Evolutionary conservation across 2,329 filamentous ascomycete species (phyloP).

Genomic region (Nemania sp.): DNA sequence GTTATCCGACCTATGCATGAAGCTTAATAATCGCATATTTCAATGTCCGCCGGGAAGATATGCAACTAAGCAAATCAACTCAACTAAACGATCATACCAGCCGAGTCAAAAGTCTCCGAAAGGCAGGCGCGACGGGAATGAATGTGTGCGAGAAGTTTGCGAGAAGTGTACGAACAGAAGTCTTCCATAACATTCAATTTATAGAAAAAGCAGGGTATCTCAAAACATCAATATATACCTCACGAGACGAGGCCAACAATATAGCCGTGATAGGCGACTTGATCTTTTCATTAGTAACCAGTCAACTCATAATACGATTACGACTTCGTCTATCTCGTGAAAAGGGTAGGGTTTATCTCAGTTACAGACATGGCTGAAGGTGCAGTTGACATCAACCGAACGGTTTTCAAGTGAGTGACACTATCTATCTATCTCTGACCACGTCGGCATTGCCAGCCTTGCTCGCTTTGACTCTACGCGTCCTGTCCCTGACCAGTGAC

Average conservation of each 20-base stretch:
- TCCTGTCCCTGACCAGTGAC: background rate
- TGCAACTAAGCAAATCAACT: slow-evolving; percentile 1
- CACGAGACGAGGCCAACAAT: too few relatives aligned
- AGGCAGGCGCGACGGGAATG: background rate
- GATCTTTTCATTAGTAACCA: too few relatives aligned
- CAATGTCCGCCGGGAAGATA: background rate
- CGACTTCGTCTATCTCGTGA: too few relatives aligned
- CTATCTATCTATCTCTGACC: background rate
- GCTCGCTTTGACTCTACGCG: slow-evolving; percentile 4
- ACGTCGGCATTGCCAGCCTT: background rate
- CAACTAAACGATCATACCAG: slow-evolving; percentile 1
- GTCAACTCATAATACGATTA: too few relatives aligned
- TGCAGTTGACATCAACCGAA: slow-evolving; percentile 26
- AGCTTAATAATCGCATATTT: background rate
- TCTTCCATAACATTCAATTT: background rate
- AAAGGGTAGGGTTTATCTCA: background rate
- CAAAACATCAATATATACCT: background rate
- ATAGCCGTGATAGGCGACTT: too few relatives aligned
- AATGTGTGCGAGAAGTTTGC: slow-evolving; percentile 22
- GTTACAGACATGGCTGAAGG: slow-evolving; percentile 5
- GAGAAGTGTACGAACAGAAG: slow-evolving; percentile 12
- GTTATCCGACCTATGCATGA: too few relatives aligned
- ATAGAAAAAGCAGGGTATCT: background rate
- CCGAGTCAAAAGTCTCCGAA: slow-evolving; percentile 15
- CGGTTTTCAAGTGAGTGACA: slow-evolving; percentile 29